A percentile compares a stretch with the other conserved stretches of the same genome.
Conservation (phyloP, 140 eudicot species). For the Oenanthe javanica region DNA sequence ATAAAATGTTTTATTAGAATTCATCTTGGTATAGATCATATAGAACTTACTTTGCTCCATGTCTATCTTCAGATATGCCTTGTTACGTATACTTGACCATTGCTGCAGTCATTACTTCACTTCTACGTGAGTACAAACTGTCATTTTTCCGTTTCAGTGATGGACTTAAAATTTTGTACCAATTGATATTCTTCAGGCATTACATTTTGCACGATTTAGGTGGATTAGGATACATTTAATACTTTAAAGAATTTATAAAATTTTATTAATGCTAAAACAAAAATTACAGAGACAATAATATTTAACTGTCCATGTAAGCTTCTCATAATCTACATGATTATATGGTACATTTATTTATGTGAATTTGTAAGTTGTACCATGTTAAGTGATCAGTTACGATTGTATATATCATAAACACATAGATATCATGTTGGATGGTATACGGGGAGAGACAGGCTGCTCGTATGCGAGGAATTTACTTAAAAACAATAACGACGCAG, state of each 20-base stretch:
- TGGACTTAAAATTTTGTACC: not conserved
- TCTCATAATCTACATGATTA: not conserved
- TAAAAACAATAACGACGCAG: slow-evolving; percentile 41
- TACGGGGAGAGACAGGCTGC: slow-evolving; percentile 53
- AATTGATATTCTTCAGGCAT: not conserved
- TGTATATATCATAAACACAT: slow-evolving; percentile 6
- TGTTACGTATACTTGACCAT: slow-evolving; percentile 38
- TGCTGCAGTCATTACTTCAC: slow-evolving; percentile 37
- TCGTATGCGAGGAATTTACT: slow-evolving; percentile 40
- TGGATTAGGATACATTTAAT: not conserved
- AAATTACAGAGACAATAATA: not conserved
- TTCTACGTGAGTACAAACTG: slow-evolving; percentile 30
- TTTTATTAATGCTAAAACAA: not conserved
- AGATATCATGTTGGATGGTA: slow-evolving; percentile 57
- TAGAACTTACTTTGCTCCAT: not conserved
- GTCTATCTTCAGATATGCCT: slow-evolving; percentile 29
- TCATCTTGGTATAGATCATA: not conserved
- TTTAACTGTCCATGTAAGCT: not conserved
- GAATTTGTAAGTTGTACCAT: not conserved
- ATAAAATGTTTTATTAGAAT: not conserved
- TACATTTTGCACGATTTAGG: not conserved
- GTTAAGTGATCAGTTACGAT: not conserved
- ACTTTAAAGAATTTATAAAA: too few species aligned
- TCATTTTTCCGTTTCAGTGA: not conserved
- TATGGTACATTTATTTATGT: not conserved